Evolutionary conservation across 441 rosid genomes (phyloP).

Genomic region (Adansonia gregorii): DNA sequence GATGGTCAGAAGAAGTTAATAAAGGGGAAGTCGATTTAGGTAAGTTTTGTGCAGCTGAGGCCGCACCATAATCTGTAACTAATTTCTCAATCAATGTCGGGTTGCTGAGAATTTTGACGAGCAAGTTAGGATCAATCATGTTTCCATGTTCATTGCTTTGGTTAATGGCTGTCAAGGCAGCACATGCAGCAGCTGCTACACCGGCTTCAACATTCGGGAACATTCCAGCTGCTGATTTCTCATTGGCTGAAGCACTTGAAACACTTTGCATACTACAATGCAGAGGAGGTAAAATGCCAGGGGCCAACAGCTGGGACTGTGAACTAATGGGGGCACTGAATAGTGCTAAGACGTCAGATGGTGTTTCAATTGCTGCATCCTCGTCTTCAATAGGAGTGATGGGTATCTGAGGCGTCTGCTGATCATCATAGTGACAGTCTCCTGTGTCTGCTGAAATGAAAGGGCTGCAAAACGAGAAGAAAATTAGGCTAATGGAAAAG

Average conservation of each 20-base stretch:
- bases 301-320: constrained; percentile 41
- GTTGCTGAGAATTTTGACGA: constrained; percentile 74
- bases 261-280: constrained; percentile 28
- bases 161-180: constrained; percentile 72
- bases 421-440: constrained; percentile 46
- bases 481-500: constrained; percentile 29
- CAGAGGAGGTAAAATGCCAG: constrained; percentile 34
- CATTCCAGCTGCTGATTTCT: constrained; percentile 38
- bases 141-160: constrained; percentile 68
- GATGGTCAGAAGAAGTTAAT: constrained; percentile 26
- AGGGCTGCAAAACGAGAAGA: constrained; percentile 60
- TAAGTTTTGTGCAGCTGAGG: constrained; percentile 45
- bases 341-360: constrained; percentile 46
- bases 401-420: constrained; percentile 62
- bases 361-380: constrained; percentile 52
- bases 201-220: constrained; percentile 46
- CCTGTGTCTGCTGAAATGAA: constrained; percentile 48
- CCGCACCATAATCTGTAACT: constrained; percentile 55
- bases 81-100: constrained; percentile 77
- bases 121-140: constrained; percentile 80
- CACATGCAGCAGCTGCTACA: constrained; percentile 59
- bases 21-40: constrained; percentile 38
- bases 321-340: constrained; percentile 40
- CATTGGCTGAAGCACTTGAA: constrained; percentile 32
- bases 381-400: constrained; percentile 90